These are phyloP conservation scores for Prunus mume DNA, from an alignment of 306 rosid species.

Conservation along the genomic window DNA sequence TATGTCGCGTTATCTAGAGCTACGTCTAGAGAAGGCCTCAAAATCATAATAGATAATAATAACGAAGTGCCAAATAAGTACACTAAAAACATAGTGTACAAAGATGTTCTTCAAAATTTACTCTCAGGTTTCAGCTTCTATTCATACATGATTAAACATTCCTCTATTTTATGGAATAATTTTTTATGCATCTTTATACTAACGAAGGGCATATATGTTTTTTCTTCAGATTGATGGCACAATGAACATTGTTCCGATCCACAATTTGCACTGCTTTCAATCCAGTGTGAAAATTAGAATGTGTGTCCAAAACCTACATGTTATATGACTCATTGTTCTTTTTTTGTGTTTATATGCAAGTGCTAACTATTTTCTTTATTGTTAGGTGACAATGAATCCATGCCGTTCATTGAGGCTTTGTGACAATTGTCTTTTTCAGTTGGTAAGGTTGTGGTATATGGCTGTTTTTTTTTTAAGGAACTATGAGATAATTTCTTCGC, in stretches of 20 bases:
- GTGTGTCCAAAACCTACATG: background rate
- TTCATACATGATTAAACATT: background rate
- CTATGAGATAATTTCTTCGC: background rate
- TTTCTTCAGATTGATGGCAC: background rate
- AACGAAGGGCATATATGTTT: background rate
- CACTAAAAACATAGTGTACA: too few species aligned
- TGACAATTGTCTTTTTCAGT: conserved; percentile 87
- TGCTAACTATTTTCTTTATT: conserved; percentile 17
- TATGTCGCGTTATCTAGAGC: too few species aligned
- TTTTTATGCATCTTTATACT: background rate
- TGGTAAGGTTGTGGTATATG: conserved; percentile 49
- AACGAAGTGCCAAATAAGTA: too few species aligned
- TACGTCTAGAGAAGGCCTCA: too few species aligned
- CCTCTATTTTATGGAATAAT: background rate
- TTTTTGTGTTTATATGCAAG: background rate
- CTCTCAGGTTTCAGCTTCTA: background rate
- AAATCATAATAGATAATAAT: too few species aligned
- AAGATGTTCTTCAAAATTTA: too few species aligned
- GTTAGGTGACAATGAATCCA: conserved; percentile 92
- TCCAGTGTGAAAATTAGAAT: background rate
- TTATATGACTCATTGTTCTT: conserved; percentile 18
- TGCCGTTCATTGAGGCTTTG: conserved; percentile 95
- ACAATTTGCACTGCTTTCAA: background rate
- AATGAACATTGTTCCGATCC: background rate
- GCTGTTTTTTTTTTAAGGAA: background rate